Evolutionary conservation across 2,329 filamentous ascomycete genomes (phyloP), one percentile per base, ranked within the genome.

Genomic region (Microsporum ferrugineum): DNA sequence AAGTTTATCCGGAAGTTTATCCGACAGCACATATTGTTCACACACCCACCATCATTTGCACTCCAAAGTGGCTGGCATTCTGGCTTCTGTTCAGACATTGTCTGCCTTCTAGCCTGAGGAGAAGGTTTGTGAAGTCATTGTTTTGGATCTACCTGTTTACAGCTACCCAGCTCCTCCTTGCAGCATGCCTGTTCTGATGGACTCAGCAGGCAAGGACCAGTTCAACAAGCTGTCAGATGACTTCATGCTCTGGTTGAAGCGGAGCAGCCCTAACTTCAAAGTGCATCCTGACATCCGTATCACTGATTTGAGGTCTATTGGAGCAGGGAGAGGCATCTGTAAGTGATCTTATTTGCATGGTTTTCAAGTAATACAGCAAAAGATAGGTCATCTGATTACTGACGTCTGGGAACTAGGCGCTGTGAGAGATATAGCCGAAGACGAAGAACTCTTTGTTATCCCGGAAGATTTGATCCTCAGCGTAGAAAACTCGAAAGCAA

Each of bases 401-500:
- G 58, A 67, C 58, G n/a, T 41, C 59, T 56, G 33, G 5, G 53
- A n/a, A 39, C 27, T 65, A 92, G 88, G 95, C 67, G 88, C 90
- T 31, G 80, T 76, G 27, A 72, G 80, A 62, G 83, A 89, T 64
- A 89, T 96, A 60, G 75, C 79, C 17, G 81, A 88, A 66, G 88
- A 91, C 63, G 88, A 89, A 61, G 82, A 87, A 56, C 81, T 95
- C 49, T 95, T 95, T 77, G 86, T 84, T 55, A 88, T 95, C 63
- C 89, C 90, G 1, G 84, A 88, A 63, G 75, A 78, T 55, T 78
- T 82, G 57, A 85, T 95, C 64, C 83, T 96, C 69, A 88, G 83
- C 66, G 78, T 83, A 27, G 81, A 87, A 69, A 95, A 88, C 45
- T 94, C 89, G 0, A 79, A 81, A 56, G 78, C 95, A 34, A 80